These are phyloP conservation scores for Solanum bukasovii DNA, from an alignment of 257 asterid species.

Conservation along the genomic window DNA sequence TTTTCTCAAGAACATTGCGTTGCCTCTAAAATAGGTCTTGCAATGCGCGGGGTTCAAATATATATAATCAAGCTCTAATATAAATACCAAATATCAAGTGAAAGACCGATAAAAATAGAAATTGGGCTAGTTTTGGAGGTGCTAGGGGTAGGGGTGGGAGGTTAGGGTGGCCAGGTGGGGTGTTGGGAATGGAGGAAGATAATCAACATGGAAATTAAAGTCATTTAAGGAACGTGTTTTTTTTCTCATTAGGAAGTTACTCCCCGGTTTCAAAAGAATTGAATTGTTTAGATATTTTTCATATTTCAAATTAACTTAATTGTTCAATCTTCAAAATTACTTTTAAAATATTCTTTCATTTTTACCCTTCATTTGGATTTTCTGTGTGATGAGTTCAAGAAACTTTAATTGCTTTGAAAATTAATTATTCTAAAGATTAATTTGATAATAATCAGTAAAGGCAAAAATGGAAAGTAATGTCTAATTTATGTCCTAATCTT, in stretches of 20 bases:
- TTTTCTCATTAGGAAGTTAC: not conserved
- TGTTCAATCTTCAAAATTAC: too few relatives aligned
- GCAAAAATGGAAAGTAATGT: not conserved
- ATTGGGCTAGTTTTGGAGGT: not conserved
- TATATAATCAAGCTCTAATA: not conserved
- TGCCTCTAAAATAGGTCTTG: not conserved
- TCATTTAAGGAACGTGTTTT: not conserved
- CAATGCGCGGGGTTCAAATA: not conserved
- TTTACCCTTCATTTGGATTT: not conserved
- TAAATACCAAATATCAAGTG: accelerated
- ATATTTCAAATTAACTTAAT: too few relatives aligned
- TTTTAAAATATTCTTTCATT: too few relatives aligned
- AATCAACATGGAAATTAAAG: not conserved
- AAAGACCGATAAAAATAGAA: not conserved
- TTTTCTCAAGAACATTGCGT: not conserved
- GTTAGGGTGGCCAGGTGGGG: not conserved
- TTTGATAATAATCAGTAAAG: too few relatives aligned
- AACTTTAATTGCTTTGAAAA: too few relatives aligned
- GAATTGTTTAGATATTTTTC: not conserved
- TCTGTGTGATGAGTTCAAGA: not conserved
- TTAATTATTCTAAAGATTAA: too few relatives aligned
- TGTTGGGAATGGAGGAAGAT: not conserved
- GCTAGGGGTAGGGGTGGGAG: not conserved
- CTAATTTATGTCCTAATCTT: too few relatives aligned
- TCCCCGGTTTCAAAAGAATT: not conserved